A percentile compares a stretch with the other conserved stretches of the same genome.
Conservation (phyloP, 352 stramenopile species). For the Aphanomyces astaci region DNA sequence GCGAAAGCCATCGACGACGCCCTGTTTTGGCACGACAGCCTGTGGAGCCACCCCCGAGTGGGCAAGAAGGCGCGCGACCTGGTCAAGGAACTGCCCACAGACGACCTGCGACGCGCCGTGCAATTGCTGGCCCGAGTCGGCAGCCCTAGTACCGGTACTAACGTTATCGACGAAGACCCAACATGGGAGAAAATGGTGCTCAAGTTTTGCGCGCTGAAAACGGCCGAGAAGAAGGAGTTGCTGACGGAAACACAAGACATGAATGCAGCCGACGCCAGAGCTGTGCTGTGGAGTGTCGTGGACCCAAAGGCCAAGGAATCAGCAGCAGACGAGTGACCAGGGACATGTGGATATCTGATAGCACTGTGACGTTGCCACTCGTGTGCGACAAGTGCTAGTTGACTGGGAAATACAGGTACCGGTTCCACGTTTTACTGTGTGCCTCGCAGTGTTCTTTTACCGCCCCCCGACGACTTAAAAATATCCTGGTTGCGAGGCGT, state of each 20-base stretch:
- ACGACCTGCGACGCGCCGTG: neutral
- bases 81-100: conserved; percentile 3
- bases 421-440: no score
- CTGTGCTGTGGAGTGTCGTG: neutral
- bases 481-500: no score
- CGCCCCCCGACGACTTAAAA: no score
- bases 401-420: no score
- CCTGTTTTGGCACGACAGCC: conserved; percentile 8
- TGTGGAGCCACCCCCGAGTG: conserved; percentile 6
- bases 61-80: conserved; percentile 12
- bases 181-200: conserved; percentile 13
- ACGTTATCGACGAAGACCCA: neutral
- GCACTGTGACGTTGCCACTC: no score
- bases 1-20: conserved; percentile 3
- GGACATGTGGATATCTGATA: no score
- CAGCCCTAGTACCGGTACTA: neutral
- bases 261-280: neutral
- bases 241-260: neutral
- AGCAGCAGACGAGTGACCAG: no score
- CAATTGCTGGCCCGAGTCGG: neutral
- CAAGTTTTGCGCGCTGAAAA: conserved; percentile 4
- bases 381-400: no score
- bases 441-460: no score
- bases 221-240: conserved; percentile 10
- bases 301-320: neutral